These are phyloP conservation scores for Blastocystis sp. DNA, from an alignment of 352 stramenopile species.

Conservation along the genomic window DNA sequence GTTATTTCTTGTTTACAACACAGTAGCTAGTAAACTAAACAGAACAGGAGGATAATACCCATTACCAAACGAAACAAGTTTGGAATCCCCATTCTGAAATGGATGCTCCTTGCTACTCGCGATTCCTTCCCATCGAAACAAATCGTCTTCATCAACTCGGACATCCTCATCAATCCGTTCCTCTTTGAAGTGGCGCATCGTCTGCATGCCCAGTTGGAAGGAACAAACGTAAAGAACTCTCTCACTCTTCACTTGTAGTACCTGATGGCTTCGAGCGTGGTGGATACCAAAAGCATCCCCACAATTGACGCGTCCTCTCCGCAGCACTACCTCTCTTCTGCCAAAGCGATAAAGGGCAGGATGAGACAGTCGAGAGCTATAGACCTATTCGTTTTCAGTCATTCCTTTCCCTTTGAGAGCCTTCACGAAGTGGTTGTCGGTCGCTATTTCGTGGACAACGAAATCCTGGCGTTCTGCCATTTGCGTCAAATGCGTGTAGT, in stretches of 20 bases:
- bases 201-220: background rate
- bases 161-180: background rate
- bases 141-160: background rate
- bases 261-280: background rate
- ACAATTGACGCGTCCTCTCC: background rate
- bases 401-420: background rate
- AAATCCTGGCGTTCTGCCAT: background rate
- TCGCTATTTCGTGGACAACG: background rate
- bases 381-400: background rate
- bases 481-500: background rate
- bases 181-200: background rate
- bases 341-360: background rate
- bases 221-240: background rate
- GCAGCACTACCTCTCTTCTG: background rate
- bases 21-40: too few species aligned
- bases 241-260: background rate
- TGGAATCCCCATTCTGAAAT: background rate
- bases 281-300: background rate
- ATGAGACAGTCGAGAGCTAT: background rate
- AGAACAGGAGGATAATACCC: too few species aligned
- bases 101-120: background rate
- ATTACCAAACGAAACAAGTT: background rate
- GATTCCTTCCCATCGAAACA: background rate
- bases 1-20: too few species aligned
- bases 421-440: background rate